Evolutionary conservation across 2,329 filamentous ascomycete genomes (phyloP).

Genomic region (Botrytis fragariae): DNA sequence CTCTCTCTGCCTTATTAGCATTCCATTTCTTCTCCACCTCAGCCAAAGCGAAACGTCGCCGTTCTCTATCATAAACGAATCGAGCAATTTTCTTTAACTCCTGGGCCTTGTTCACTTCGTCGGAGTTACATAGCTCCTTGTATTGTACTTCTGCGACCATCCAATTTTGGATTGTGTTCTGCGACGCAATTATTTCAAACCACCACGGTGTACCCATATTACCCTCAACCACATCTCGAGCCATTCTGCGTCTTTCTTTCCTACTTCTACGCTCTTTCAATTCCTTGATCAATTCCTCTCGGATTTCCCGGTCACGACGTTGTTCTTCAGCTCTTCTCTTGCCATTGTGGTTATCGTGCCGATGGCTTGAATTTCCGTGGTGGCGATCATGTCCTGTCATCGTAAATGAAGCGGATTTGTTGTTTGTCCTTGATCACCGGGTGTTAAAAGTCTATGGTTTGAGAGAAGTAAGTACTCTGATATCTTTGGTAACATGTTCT

Average conservation of each 20-base stretch:
- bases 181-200: not conserved
- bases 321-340: not conserved
- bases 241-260: not conserved
- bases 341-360: not conserved
- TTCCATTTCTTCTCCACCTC: not conserved
- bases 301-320: not conserved
- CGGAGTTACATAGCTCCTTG: accelerated
- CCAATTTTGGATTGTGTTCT: not conserved
- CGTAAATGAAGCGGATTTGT: not conserved
- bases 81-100: not conserved
- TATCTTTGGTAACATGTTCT: not conserved
- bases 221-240: accelerated
- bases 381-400: not conserved
- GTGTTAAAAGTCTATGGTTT: not conserved
- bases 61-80: accelerated
- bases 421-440: not conserved
- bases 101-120: not conserved
- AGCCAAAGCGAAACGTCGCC: not conserved
- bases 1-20: not conserved
- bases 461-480: no score
- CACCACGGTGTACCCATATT: not conserved
- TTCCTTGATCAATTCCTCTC: not conserved
- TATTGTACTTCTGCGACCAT: accelerated
- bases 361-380: not conserved
- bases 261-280: not conserved